phyloP scores from a whole-genome alignment of 352 stramenopile genomes.

The Pythium guiyangense region DNA sequence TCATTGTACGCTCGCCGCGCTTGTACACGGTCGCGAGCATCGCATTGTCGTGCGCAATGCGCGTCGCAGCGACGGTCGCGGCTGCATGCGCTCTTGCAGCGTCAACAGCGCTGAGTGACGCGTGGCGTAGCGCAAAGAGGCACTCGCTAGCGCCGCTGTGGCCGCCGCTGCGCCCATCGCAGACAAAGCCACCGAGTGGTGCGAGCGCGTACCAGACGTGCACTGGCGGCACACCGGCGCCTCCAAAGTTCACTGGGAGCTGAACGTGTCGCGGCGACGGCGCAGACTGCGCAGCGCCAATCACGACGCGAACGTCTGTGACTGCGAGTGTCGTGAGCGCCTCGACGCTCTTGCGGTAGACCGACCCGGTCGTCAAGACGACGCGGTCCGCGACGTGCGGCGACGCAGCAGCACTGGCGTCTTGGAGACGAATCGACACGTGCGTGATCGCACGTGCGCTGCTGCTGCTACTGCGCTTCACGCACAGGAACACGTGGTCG shows the following conservation, averaged over 20 bases:
- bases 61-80: slow-evolving; percentile 4
- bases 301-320: slow-evolving; percentile 47
- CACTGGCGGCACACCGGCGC: slow-evolving; percentile 20
- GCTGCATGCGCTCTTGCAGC: slow-evolving; percentile 10
- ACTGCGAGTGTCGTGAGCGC: slow-evolving; percentile 40
- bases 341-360: slow-evolving; percentile 16
- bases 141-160: slow-evolving; percentile 69
- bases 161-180: slow-evolving; percentile 21
- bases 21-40: slow-evolving; percentile 37
- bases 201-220: slow-evolving; percentile 54
- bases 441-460: slow-evolving; percentile 27
- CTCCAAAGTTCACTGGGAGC: slow-evolving; percentile 45
- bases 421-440: slow-evolving; percentile 13
- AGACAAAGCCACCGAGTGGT: slow-evolving; percentile 57
- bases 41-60: slow-evolving; percentile 19
- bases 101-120: slow-evolving; percentile 18
- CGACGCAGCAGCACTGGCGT: not conserved
- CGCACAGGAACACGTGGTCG: slow-evolving; percentile 66
- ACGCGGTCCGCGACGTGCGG: slow-evolving; percentile 13
- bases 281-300: slow-evolving; percentile 20
- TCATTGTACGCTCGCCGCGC: slow-evolving; percentile 45
- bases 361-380: slow-evolving; percentile 24
- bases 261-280: slow-evolving; percentile 36
- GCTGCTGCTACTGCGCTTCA: slow-evolving; percentile 39
- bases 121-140: slow-evolving; percentile 51